Evolutionary conservation across 768 basidiomycete species (phyloP).

Genomic region (Boletus rubescentipes): DNA sequence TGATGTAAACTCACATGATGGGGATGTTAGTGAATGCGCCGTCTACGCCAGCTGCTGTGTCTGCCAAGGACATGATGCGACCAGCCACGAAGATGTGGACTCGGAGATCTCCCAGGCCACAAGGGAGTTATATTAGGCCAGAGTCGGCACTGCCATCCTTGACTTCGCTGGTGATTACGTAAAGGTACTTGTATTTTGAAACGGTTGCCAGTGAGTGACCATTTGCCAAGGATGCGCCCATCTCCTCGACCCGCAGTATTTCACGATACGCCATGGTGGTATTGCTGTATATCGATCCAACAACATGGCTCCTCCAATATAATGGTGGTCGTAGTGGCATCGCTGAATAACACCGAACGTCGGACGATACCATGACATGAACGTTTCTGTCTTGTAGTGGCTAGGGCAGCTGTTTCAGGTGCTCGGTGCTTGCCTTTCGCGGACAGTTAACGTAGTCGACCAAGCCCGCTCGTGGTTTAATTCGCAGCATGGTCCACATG

Average conservation of each 20-base stretch:
- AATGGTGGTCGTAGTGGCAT: not conserved
- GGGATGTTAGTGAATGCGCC: constrained; percentile 26
- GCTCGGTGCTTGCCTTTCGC: not conserved
- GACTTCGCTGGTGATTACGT: not conserved
- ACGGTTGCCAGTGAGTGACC: too few species aligned
- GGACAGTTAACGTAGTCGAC: not conserved
- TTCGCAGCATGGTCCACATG: not conserved
- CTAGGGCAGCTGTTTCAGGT: not conserved
- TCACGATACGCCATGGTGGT: too few species aligned
- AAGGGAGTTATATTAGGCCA: too few species aligned
- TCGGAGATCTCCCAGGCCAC: not conserved
- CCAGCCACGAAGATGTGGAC: not conserved
- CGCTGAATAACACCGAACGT: not conserved
- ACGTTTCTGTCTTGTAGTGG: not conserved
- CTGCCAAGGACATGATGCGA: constrained; percentile 23
- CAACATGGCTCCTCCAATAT: not conserved
- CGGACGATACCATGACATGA: too few species aligned
- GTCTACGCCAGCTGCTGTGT: constrained; percentile 15
- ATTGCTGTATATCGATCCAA: not conserved
- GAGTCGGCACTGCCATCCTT: too few species aligned
- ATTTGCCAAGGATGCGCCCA: not conserved
- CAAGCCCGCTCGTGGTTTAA: too few species aligned
- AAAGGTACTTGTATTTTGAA: too few species aligned
- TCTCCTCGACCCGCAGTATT: too few species aligned
- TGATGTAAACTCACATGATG: constrained; percentile 22